Evolutionary conservation across 371 early-diverging fungal genomes (phyloP).

Genomic region (Conidiobolus incongruus): DNA sequence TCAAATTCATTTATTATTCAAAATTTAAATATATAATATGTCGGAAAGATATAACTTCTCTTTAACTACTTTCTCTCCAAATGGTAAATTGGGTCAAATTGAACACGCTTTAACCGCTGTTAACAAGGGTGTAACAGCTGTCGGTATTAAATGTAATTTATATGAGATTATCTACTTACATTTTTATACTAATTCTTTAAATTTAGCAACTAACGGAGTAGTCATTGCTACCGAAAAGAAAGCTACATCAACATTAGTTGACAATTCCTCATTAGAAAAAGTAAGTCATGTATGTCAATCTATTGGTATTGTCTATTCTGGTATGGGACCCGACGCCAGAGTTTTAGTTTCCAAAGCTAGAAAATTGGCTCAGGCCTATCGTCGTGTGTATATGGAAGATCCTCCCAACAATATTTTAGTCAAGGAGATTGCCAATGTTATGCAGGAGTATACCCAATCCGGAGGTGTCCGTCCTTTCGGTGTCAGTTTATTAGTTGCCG

Average conservation of each 20-base stretch:
- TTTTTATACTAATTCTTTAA: neutral
- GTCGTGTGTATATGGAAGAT: conserved; percentile 79
- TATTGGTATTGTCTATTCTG: conserved; percentile 95
- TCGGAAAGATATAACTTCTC: conserved; percentile 62
- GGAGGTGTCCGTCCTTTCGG: conserved; percentile 99
- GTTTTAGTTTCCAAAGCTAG: conserved; percentile 87
- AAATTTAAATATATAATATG: no score
- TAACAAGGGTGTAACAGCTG: conserved; percentile 80
- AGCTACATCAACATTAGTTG: conserved; percentile 74
- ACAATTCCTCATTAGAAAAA: conserved; percentile 70
- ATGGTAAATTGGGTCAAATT: conserved; percentile 98
- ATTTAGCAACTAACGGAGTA: conserved; percentile 78
- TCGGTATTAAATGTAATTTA: conserved; percentile 95
- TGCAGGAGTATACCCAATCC: conserved; percentile 98
- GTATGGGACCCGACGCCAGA: conserved; percentile 95
- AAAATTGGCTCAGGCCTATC: conserved; percentile 89
- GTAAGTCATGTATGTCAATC: conserved; percentile 75
- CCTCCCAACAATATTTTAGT: conserved; percentile 87
- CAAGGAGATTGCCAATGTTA: conserved; percentile 83
- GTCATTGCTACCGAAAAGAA: conserved; percentile 98
- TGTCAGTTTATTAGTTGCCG: conserved; percentile 90
- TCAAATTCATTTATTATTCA: no score
- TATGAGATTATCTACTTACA: no score
- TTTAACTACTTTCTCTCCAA: conserved; percentile 98
- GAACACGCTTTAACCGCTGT: conserved; percentile 97